Conservation (phyloP, 163 green algal genomes). For the Scenedesmus sp. region DNA sequence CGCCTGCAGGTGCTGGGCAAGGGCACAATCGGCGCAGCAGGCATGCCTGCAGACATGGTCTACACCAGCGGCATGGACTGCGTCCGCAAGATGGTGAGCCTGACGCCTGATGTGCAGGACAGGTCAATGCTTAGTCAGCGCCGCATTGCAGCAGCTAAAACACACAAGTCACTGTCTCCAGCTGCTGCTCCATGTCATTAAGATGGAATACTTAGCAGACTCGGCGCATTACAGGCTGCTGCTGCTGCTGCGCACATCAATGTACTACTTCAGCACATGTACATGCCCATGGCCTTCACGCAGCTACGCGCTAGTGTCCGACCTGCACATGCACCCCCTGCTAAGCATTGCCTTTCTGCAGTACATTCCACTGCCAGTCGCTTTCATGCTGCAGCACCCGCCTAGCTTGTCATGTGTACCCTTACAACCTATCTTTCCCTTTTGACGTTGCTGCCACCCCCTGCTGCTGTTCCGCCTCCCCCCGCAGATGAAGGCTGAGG, state of each 20-base stretch:
- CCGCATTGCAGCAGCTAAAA: background rate
- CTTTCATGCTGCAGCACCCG: background rate
- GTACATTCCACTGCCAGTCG: background rate
- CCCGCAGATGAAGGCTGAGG: slow-evolving; percentile 62
- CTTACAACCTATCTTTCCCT: background rate
- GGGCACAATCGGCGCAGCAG: slow-evolving; percentile 62
- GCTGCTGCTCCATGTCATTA: background rate
- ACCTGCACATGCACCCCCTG: background rate
- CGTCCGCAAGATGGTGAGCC: slow-evolving; percentile 63
- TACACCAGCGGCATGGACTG: slow-evolving; percentile 65
- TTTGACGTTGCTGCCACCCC: background rate
- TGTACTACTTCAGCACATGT: background rate
- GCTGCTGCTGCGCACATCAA: background rate
- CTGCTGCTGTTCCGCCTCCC: background rate
- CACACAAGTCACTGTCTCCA: background rate
- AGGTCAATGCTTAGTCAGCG: background rate
- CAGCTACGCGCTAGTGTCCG: background rate
- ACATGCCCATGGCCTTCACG: background rate
- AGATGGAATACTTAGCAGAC: background rate
- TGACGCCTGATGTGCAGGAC: background rate
- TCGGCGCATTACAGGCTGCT: background rate
- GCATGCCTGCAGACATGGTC: slow-evolving; percentile 61
- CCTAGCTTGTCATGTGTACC: background rate
- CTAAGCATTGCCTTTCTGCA: background rate
- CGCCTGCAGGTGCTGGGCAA: slow-evolving; percentile 66